Evolutionary conservation across 1,139 yeast species (phyloP).

Genomic region (Scheffersomyces titani): DNA sequence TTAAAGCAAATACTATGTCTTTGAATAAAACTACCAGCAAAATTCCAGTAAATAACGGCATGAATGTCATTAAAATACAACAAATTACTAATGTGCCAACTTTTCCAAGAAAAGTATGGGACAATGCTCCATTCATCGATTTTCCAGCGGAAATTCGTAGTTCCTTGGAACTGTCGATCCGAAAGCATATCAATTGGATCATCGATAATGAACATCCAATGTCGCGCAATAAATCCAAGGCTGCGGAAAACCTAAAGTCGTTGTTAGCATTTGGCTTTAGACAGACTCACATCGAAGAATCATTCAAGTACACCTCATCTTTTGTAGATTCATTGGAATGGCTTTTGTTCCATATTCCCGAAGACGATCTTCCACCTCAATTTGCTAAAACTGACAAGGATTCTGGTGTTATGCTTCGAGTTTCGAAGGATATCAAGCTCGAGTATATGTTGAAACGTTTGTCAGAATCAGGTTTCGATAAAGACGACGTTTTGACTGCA

Average conservation of each 20-base stretch:
- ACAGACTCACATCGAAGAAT: constrained; percentile 66
- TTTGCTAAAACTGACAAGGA: constrained; percentile 50
- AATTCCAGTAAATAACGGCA: not conserved
- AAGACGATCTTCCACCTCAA: constrained; percentile 79
- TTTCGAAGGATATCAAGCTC: constrained; percentile 43
- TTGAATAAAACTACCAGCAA: not conserved
- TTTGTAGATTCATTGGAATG: constrained; percentile 71
- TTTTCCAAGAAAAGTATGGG: constrained; percentile 69
- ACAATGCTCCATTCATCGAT: constrained; percentile 56
- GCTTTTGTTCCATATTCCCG: constrained; percentile 86
- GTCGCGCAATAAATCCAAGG: not conserved
- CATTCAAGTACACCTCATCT: constrained; percentile 58
- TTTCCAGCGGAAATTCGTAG: constrained; percentile 50
- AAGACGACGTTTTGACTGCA: constrained; percentile 58
- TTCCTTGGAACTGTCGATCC: constrained; percentile 55
- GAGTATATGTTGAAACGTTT: constrained; percentile 54
- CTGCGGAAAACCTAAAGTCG: constrained; percentile 10
- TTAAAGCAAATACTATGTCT: not conserved
- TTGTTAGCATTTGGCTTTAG: constrained; percentile 66
- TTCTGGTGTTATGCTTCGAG: constrained; percentile 47
- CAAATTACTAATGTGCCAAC: constrained; percentile 14
- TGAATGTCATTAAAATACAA: not conserved
- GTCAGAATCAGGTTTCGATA: constrained; percentile 67
- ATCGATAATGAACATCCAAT: constrained; percentile 15
- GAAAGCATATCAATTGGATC: constrained; percentile 57